These are phyloP conservation scores for Aspergillus kassunensis DNA, from an alignment of 495 filamentous ascomycete genomes.

Conservation along the genomic window DNA sequence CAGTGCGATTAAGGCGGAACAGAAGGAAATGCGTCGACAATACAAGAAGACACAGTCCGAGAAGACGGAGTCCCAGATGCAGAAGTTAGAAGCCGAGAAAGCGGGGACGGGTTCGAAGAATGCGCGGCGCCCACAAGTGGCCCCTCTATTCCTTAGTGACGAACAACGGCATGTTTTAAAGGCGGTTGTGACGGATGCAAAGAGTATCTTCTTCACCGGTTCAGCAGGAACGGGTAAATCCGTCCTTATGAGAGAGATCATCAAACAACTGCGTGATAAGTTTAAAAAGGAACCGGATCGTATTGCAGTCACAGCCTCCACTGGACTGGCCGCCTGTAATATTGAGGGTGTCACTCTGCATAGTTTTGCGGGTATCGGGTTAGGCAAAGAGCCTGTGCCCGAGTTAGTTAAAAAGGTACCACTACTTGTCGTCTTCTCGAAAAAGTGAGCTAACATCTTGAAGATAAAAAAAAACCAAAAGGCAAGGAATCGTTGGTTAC, in stretches of 20 bases:
- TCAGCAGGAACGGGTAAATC: slow-evolving; percentile 98
- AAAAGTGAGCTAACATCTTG: slow-evolving; percentile 12
- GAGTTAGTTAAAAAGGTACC: slow-evolving; percentile 75
- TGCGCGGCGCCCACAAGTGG: slow-evolving; percentile 34
- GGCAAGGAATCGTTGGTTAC: slow-evolving; percentile 81
- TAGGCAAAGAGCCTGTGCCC: slow-evolving; percentile 82
- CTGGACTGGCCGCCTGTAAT: slow-evolving; percentile 93
- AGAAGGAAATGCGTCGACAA: slow-evolving; percentile 65
- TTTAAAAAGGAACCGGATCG: slow-evolving; percentile 69
- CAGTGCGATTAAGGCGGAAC: slow-evolving; percentile 76
- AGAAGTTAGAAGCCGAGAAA: slow-evolving; percentile 41
- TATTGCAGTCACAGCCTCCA: slow-evolving; percentile 91
- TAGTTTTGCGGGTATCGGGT: slow-evolving; percentile 90
- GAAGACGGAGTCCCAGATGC: slow-evolving; percentile 31
- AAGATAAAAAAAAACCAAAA: slow-evolving; percentile 81
- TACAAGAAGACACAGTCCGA: slow-evolving; percentile 45
- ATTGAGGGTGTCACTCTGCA: slow-evolving; percentile 94
- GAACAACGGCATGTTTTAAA: slow-evolving; percentile 84
- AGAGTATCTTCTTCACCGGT: slow-evolving; percentile 97
- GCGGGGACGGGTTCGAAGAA: slow-evolving; percentile 18
- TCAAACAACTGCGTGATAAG: slow-evolving; percentile 71
- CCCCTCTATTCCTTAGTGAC: slow-evolving; percentile 68
- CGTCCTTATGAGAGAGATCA: slow-evolving; percentile 88
- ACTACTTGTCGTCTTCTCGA: neutral
- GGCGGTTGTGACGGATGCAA: slow-evolving; percentile 66